Evolutionary conservation across 805 yeast species (phyloP).

Genomic region (Blastobotrys mokoenaii): DNA sequence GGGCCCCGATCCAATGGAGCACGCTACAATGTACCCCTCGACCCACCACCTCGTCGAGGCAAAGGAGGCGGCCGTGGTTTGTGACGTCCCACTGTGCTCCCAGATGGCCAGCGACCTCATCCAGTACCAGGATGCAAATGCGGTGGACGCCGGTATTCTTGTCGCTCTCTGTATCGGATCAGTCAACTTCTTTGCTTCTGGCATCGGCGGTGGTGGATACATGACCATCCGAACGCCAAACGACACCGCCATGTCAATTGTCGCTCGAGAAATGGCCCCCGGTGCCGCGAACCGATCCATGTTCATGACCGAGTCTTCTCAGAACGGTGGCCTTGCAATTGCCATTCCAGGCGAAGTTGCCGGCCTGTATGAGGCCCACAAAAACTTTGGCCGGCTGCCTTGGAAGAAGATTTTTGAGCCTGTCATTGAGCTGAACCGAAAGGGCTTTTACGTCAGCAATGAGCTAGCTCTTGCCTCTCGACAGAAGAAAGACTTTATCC

Average conservation of each 20-base stretch:
- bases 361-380: slow-evolving; percentile 61
- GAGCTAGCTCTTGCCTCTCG: slow-evolving; percentile 36
- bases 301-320: slow-evolving; percentile 47
- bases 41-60: slow-evolving; percentile 5
- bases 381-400: slow-evolving; percentile 53
- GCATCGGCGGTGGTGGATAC: slow-evolving; percentile 90
- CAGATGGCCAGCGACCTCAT: slow-evolving; percentile 48
- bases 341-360: slow-evolving; percentile 88
- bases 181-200: slow-evolving; percentile 72
- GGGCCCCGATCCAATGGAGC: too few relatives aligned
- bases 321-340: slow-evolving; percentile 75
- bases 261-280: slow-evolving; percentile 90
- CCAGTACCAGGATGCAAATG: slow-evolving; percentile 52
- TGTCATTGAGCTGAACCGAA: slow-evolving; percentile 52
- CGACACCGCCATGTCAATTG: slow-evolving; percentile 52
- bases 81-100: slow-evolving; percentile 59
- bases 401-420: slow-evolving; percentile 76
- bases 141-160: slow-evolving; percentile 90
- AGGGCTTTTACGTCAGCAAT: slow-evolving; percentile 49
- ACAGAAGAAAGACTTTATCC: slow-evolving; percentile 26
- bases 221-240: slow-evolving; percentile 41
- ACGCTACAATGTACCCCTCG: neutral
- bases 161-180: slow-evolving; percentile 84
- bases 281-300: slow-evolving; percentile 49
- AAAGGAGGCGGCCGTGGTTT: slow-evolving; percentile 45